These are phyloP conservation scores for Xylaria grammica DNA, from an alignment of 495 filamentous ascomycete genomes.

Conservation along the genomic window DNA sequence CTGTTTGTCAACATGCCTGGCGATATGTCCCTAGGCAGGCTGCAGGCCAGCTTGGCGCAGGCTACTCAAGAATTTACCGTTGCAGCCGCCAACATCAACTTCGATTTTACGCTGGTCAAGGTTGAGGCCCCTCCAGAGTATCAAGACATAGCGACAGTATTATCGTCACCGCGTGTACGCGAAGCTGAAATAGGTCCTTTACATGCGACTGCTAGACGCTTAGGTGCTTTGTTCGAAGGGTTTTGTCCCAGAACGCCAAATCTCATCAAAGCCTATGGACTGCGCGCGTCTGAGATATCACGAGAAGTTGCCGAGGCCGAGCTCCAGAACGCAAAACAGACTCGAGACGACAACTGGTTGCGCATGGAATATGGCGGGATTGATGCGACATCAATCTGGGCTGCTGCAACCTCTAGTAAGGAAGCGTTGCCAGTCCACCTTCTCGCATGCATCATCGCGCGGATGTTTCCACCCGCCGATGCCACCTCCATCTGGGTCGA, in stretches of 20 bases:
- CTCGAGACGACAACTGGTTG: neutral
- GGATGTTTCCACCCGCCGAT: constrained; percentile 36
- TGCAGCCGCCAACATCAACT: constrained; percentile 40
- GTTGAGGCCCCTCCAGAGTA: constrained; percentile 41
- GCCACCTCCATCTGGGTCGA: constrained; percentile 45
- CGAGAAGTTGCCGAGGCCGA: constrained; percentile 22
- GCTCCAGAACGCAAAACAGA: neutral
- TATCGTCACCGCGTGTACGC: constrained; percentile 29
- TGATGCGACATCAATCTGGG: constrained; percentile 43
- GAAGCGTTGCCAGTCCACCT: constrained; percentile 40
- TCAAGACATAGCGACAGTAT: constrained; percentile 23
- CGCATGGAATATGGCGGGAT: constrained; percentile 26
- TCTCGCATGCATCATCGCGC: constrained; percentile 47
- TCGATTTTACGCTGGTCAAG: constrained; percentile 44
- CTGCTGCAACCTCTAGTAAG: constrained; percentile 43
- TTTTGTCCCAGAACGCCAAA: constrained; percentile 35
- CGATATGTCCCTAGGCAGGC: neutral
- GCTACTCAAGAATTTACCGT: constrained; percentile 36
- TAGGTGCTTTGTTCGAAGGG: constrained; percentile 38
- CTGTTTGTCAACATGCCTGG: neutral
- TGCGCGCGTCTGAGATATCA: constrained; percentile 39
- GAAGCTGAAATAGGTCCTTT: constrained; percentile 33
- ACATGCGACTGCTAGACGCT: constrained; percentile 37
- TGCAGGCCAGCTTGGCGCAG: constrained; percentile 24
- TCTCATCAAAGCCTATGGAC: constrained; percentile 42